A percentile compares a stretch with the other conserved stretches of the same genome.
phyloP scores from a whole-genome alignment of 176 grass and related monocot species.

The Aegilops umbellulata region DNA sequence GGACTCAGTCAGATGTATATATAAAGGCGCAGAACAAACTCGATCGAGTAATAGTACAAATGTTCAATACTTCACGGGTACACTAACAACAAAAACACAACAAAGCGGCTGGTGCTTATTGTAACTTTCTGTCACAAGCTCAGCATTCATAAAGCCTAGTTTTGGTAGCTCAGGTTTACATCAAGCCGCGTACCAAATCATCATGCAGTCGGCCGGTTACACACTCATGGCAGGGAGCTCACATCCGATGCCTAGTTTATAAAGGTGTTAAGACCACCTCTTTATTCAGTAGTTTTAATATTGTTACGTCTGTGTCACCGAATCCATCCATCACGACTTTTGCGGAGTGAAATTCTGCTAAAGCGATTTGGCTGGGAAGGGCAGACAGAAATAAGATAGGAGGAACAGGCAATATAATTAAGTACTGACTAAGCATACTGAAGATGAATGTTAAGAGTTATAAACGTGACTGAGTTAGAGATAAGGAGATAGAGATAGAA shows the following conservation, averaged over 20 bases:
- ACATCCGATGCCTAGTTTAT: neutral
- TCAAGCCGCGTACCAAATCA: neutral
- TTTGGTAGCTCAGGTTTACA: neutral
- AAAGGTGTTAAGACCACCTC: conserved; percentile 35
- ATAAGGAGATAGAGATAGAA: no score
- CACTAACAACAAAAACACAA: neutral
- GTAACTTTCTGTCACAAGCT: neutral
- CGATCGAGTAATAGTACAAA: neutral
- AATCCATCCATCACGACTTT: conserved; percentile 84
- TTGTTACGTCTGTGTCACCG: conserved; percentile 61
- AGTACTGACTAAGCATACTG: neutral
- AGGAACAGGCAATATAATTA: neutral
- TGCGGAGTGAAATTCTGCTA: conserved; percentile 74
- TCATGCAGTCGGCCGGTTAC: neutral
- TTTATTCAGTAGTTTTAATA: conserved; percentile 70
- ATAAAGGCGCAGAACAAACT: neutral
- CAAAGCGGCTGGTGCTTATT: neutral
- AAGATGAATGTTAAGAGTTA: neutral
- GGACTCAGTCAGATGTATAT: neutral
- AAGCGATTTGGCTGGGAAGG: conserved; percentile 53
- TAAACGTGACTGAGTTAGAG: no score
- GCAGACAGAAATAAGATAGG: neutral
- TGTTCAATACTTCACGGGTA: neutral
- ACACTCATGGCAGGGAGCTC: neutral
- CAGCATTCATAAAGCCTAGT: neutral